Conservation (phyloP, 371 early-diverging fungal species). For the Apophysomyces trapeziformis region DNA sequence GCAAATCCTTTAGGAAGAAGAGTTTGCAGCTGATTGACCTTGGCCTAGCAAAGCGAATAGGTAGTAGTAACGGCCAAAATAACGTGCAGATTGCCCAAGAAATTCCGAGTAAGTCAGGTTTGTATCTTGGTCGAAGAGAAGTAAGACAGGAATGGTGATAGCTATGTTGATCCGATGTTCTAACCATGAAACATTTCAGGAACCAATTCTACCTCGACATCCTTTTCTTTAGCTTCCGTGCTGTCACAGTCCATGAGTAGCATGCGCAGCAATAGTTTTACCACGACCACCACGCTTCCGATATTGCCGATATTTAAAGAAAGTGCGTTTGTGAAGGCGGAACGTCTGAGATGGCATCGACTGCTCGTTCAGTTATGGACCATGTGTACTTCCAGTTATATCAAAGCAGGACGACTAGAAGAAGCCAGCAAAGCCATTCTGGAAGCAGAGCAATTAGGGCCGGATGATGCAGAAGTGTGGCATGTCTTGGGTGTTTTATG, state of each 20-base stretch:
- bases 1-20: constrained; percentile 24
- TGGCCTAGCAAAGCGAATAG: constrained; percentile 24
- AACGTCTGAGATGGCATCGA: constrained; percentile 32
- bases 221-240: not conserved
- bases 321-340: constrained; percentile 22
- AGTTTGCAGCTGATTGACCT: constrained; percentile 27
- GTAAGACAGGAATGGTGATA: too few relatives aligned
- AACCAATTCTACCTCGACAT: not conserved
- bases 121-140: not conserved
- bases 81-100: constrained; percentile 1
- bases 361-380: constrained; percentile 55
- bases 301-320: constrained; percentile 10
- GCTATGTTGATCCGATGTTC: too few relatives aligned
- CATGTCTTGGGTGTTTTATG: constrained; percentile 57
- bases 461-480: constrained; percentile 60
- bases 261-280: constrained; percentile 6
- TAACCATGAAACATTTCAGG: not conserved
- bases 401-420: constrained; percentile 57
- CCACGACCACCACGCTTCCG: not conserved
- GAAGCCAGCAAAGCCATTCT: constrained; percentile 67
- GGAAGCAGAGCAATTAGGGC: constrained; percentile 61
- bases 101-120: not conserved
- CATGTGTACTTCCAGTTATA: constrained; percentile 62
- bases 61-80: not conserved
- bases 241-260: constrained; percentile 4